Percentiles rank a stretch among this genome's conserved stretches.
These are phyloP conservation scores for Xylariaceae sp. DNA, from an alignment of 2,329 filamentous ascomycete genomes.

Conservation along the genomic window DNA sequence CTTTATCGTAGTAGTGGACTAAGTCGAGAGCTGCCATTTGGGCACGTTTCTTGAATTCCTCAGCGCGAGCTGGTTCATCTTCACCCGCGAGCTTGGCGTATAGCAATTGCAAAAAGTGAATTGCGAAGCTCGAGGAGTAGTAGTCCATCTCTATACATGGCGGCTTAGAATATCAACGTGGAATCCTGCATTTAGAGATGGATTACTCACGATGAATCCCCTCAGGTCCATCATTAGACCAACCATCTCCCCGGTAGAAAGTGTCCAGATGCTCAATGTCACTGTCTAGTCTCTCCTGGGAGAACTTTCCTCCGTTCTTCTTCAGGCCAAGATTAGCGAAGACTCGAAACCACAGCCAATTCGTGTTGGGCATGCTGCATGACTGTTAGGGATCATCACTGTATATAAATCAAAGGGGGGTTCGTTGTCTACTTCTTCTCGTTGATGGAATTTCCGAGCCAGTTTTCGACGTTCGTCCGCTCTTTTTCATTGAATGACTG, in stretches of 20 bases:
- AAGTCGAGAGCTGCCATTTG: constrained; percentile 63
- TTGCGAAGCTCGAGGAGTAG: constrained; percentile 76
- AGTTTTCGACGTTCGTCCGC: constrained; percentile 60
- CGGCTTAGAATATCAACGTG: constrained; percentile 8
- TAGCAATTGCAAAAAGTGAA: constrained; percentile 71
- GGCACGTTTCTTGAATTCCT: constrained; percentile 64
- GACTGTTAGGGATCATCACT: constrained; percentile 13
- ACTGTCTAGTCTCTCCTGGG: constrained; percentile 61
- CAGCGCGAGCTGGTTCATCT: constrained; percentile 59
- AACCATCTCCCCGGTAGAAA: constrained; percentile 75
- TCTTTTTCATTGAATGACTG: constrained; percentile 56
- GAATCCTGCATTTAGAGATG: background rate
- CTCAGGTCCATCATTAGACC: constrained; percentile 76
- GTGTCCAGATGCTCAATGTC: constrained; percentile 75
- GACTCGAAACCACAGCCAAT: constrained; percentile 77
- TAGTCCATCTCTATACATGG: constrained; percentile 64
- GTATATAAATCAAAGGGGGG: background rate
- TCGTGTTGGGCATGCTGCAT: constrained; percentile 62
- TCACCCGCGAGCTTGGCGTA: constrained; percentile 67
- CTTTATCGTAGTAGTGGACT: constrained; percentile 68
- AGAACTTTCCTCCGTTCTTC: constrained; percentile 67
- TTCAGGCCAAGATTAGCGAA: constrained; percentile 76
- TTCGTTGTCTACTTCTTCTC: constrained; percentile 56
- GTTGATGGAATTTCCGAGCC: constrained; percentile 71
- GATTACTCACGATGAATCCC: constrained; percentile 57